Base-by-base conservation (phyloP, 768 basidiomycete genomes). In the Suillus discolor region DNA sequence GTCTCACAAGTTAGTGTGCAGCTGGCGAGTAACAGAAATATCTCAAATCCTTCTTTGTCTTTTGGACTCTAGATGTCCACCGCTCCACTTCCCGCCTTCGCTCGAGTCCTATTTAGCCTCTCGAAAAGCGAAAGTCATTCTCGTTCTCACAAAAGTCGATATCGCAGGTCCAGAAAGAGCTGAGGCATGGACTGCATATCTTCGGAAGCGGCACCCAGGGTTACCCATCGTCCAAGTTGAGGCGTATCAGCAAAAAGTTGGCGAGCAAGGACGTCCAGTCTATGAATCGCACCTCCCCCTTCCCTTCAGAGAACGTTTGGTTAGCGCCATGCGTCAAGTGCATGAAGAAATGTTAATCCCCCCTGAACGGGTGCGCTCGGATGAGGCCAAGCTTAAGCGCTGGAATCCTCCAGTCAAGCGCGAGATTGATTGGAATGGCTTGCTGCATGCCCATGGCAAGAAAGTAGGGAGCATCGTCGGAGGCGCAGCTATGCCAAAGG, bases 1-100 rank as follows among this genome's bases (percentile, higher is more conserved):
- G 31, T 41, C 59, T 60, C 28, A 60, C 41, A 42, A 60, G 28
- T 42, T 42, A 42, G 59, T 60, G 59, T 62, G 67, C 70, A 94
- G 92, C 70, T 98, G 97, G 97, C 87, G 97, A 44, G 96, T 97
- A 25, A 88, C 90, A 7, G 97, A 99, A 78, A 90, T 92, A 31
- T 93, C 93, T 0, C 87, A 95, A 70, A 93, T 98, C 68, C 81
- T 98, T 23, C 86, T 97, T 59, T 83, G 97, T 60, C 85, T 98
- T 51, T 83, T 97, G 41, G 96, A 97, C 76, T 91, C 92, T 18
- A 90, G 97, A 47, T 96, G 93, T 73, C 96, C 97, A 0, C 84
- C 89, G 0, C 78, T 97, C 3, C 96, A 97, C 76, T 90, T 89
- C 70, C 95, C 96, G 1, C 85, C 90, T 1, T 93, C 94, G 0